Base-by-base conservation (phyloP, 768 basidiomycete species). In the Baorangia bicolor region DNA sequence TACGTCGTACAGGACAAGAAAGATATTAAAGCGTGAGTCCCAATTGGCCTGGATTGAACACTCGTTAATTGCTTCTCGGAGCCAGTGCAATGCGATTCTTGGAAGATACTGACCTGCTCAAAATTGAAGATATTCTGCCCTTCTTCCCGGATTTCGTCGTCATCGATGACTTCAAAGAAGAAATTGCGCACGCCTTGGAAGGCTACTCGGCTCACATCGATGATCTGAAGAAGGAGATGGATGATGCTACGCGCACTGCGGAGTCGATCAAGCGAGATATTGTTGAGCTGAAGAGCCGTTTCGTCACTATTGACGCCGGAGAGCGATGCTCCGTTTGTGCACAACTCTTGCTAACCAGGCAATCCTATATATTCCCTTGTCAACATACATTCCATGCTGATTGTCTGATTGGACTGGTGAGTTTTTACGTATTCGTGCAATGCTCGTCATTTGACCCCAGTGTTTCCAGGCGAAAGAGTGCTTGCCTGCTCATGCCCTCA, bases 101-200 rank as follows among this genome's bases (percentile, higher is more conserved):
- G 63, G 94, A 98, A 69, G 88, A 92, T 59, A 96, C 97, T 0
- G 87, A 92, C 63, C 75, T 98, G 34, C 83, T 99, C 68, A 98
- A 98, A 74, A 96, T 99, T 60, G 97, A 99, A 69, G 97, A 99
- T 67, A 97, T 99, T 58, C 76, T 99, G 18, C 97, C 97, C 6
- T 99, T 98, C 86, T 98, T 99, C 85, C 96, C 97, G 2, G 96
- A 98, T 74, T 99, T 99, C 68, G 94, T 96, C 13, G 92, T 98
- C 56, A 98, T 99, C 61, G 97, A 98, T 69, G 97, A 98, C 69
- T 98, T 99, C 82, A 99, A 99, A 71, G 92, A 96, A 64, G 96
- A 98, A 74, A 98, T 98, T 61, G 96, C 95, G 47, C 87, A 88
- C 57, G 97, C 97, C 0, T 75, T 99, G 60, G 96, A 99, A 69